Evolutionary conservation across 202 grass and related monocot genomes (phyloP), one percentile per base, ranked within the genome.

Genomic region (Carex sylvatica): DNA sequence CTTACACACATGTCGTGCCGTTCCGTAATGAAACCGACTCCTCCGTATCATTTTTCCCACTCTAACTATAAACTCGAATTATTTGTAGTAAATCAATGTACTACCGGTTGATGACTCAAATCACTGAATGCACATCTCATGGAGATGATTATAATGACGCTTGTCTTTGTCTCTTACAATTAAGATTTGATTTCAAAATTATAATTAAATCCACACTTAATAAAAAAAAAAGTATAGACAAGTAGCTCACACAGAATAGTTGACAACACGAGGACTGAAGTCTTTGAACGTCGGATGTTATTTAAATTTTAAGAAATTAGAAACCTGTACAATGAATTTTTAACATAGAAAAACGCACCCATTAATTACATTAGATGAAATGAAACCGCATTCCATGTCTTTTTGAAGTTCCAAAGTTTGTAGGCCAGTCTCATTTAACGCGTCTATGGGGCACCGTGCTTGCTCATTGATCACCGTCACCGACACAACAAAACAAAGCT

Each of bases 401-500:
- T 74, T 56, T 28, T 58, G 51, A 76, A 53, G 33, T n/a, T 58
- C 56, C 51, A 18, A 76, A 20, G 52, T 35, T 31, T 76, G 51
- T 77, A 59, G 74, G 52, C 51, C 74, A 58, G 14, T 53, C 16
- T 31, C 53, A 77, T 77, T 77, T 58, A 77, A 77, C 28, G 74
- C 74, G 74, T 54, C 7, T 77, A 58, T 2, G 18, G 31, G 26
- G 3, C 38, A 40, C 38, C 6, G 42, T 13, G 33, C 49, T 23
- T 55, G 72, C 13, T 56, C 49, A 4, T 22, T 54, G 22, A 5
- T 38, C 2, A 30, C 28, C 1, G 5, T 16, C 14, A 77, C 74
- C 52, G 74, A 77, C 74, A 59, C 74, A 77, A 58, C 23, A 59
- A 55, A 77, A 77, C 74, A 59, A 59, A 59, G 15, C 28, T n/a